These are phyloP conservation scores for Kazachstania bromeliacearum DNA, from an alignment of 805 yeast genomes.

Conservation along the genomic window DNA sequence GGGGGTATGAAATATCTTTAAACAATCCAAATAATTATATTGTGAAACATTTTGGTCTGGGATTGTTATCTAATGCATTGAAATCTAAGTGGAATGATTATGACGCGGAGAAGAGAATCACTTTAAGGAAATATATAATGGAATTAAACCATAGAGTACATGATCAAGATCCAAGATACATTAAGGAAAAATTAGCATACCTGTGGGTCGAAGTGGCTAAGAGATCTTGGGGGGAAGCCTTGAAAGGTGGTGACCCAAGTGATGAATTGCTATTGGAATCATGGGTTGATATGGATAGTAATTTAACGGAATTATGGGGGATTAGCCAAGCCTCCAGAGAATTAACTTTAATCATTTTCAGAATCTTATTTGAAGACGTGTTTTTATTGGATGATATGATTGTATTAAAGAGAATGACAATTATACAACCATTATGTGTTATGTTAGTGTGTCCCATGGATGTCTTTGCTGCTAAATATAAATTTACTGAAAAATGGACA, in stretches of 20 bases:
- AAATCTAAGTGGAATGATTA: slow-evolving; percentile 44
- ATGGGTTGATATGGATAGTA: slow-evolving; percentile 83
- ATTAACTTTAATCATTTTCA: slow-evolving; percentile 62
- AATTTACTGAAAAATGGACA: slow-evolving; percentile 40
- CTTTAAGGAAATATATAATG: slow-evolving; percentile 76
- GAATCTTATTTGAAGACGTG: slow-evolving; percentile 88
- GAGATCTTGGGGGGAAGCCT: slow-evolving; percentile 76
- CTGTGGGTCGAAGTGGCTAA: slow-evolving; percentile 90
- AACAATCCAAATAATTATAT: slow-evolving; percentile 52
- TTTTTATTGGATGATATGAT: slow-evolving; percentile 86
- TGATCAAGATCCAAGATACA: slow-evolving; percentile 73
- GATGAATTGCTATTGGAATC: slow-evolving; percentile 46
- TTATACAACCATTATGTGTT: slow-evolving; percentile 73
- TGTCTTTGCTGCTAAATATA: slow-evolving; percentile 52
- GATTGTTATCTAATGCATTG: slow-evolving; percentile 67
- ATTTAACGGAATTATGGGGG: slow-evolving; percentile 68
- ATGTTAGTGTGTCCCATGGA: slow-evolving; percentile 69
- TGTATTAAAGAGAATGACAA: slow-evolving; percentile 69
- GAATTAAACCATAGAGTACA: slow-evolving; percentile 58
- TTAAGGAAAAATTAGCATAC: slow-evolving; percentile 81
- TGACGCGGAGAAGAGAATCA: slow-evolving; percentile 47
- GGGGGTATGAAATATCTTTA: slow-evolving; percentile 83
- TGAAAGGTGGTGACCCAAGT: slow-evolving; percentile 30
- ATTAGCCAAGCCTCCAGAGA: slow-evolving; percentile 57
- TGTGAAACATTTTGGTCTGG: slow-evolving; percentile 84